phyloP scores from a whole-genome alignment of 2,329 filamentous ascomycete species.

The Penicillium oxalicum region DNA sequence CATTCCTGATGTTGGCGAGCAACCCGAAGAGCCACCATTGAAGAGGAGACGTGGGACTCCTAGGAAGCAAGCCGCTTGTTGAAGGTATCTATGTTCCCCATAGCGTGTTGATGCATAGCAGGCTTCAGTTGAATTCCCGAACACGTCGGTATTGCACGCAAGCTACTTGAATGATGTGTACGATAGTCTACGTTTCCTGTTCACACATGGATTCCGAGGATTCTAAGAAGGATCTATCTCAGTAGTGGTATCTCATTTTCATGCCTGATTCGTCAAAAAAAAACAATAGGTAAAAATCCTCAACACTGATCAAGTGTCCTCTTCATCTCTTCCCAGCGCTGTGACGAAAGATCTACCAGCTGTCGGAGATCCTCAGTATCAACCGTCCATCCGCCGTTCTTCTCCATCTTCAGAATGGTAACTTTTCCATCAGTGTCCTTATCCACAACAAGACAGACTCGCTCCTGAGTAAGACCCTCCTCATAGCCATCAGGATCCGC shows the following conservation, averaged over 20 bases:
- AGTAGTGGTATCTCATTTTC: constrained; percentile 22
- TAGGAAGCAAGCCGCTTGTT: constrained; percentile 10
- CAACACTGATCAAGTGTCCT: constrained; percentile 34
- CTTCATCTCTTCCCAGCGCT: constrained; percentile 59
- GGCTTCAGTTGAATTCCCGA: neutral
- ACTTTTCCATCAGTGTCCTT: constrained; percentile 40
- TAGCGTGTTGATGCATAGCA: neutral
- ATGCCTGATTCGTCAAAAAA: neutral
- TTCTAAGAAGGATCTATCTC: too few relatives aligned
- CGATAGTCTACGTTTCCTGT: neutral
- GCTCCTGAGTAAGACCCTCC: constrained; percentile 76
- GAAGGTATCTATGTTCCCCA: neutral
- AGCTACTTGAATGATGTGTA: constrained; percentile 1
- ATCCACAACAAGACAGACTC: constrained; percentile 77
- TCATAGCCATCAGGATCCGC: constrained; percentile 87
- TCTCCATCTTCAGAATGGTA: constrained; percentile 66
- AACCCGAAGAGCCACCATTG: constrained; percentile 28
- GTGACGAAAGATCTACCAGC: constrained; percentile 55
- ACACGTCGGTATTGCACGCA: too few relatives aligned
- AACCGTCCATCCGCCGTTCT: constrained; percentile 69
- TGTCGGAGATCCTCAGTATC: constrained; percentile 57
- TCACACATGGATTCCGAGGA: neutral
- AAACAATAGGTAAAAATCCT: neutral
- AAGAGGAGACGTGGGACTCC: constrained; percentile 32
- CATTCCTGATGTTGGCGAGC: constrained; percentile 15